phyloP scores from a whole-genome alignment of 345 rosid species.

The Stellera chamaejasme region DNA sequence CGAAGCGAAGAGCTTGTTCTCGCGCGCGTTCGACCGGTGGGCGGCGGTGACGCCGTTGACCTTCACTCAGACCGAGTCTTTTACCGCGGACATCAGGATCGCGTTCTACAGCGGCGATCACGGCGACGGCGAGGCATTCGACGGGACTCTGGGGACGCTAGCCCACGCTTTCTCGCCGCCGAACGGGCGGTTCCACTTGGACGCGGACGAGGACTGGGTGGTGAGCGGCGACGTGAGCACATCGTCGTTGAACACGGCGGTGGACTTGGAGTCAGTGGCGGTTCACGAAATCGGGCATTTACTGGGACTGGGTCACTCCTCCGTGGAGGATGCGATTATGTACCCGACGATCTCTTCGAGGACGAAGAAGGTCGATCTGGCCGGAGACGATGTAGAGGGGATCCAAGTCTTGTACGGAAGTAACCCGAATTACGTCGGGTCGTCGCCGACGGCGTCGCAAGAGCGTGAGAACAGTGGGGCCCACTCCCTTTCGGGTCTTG shows the following conservation, averaged over 20 bases:
- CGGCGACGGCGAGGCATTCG: slow-evolving; percentile 92
- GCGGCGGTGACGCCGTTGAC: slow-evolving; percentile 54
- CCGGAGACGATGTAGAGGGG: slow-evolving; percentile 56
- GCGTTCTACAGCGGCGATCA: slow-evolving; percentile 77
- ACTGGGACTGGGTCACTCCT: slow-evolving; percentile 90
- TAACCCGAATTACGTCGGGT: slow-evolving; percentile 60
- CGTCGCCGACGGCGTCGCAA: slow-evolving; percentile 31
- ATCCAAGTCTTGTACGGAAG: slow-evolving; percentile 65
- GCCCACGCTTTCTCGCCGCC: slow-evolving; percentile 96
- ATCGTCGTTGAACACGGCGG: slow-evolving; percentile 32
- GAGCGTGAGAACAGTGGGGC: slow-evolving; percentile 43
- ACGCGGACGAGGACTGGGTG: slow-evolving; percentile 71
- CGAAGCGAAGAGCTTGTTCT: slow-evolving; percentile 49
- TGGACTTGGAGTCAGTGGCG: slow-evolving; percentile 86
- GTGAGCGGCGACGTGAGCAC: slow-evolving; percentile 31
- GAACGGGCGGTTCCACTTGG: slow-evolving; percentile 68
- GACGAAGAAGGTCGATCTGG: slow-evolving; percentile 52
- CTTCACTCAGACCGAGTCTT: slow-evolving; percentile 34
- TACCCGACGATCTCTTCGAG: slow-evolving; percentile 65
- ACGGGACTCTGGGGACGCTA: slow-evolving; percentile 74
- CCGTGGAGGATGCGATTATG: slow-evolving; percentile 71
- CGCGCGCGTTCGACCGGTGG: slow-evolving; percentile 73
- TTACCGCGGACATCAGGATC: slow-evolving; percentile 49
- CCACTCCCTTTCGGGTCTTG: slow-evolving; percentile 16
- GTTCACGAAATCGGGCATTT: slow-evolving; percentile 96